Evolutionary conservation across 2,329 filamentous ascomycete genomes (phyloP), one percentile per base, ranked within the genome.

Genomic region (Sarocladiaceae sp.): DNA sequence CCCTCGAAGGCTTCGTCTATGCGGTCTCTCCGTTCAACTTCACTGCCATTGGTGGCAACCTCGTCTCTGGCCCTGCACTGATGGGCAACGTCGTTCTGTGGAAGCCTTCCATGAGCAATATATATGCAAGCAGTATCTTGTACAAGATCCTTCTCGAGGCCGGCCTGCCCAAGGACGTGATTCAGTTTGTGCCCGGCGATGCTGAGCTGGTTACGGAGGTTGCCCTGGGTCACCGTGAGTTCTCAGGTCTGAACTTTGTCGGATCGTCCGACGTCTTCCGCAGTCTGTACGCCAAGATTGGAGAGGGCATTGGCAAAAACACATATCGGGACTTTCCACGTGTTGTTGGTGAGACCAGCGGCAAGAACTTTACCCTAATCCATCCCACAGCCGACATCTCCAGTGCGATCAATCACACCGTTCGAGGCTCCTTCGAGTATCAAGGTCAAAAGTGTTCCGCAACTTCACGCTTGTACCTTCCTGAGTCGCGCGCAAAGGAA

Each of bases 1-100:
- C 93, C n/a, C 82, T 97, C 3, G 92, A 97, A 70, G 92, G 92
- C n/a, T 97, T 97, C 69, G 90, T 97, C 56, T 97, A 97, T 67
- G 93, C 92, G 31, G 84, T 97, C 61, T 90, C 86, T 54, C 92
- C 92, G 37, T 97, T 97, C 80, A 97, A 97, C 77, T 97, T 97
- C 73, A 97, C 92, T 22, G 92, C 92, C 57, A 96, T 97, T 61
- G 91, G 85, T 11, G 93, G 87, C 52, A 97, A 96, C 72, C 77
- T 97, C 37, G 83, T 88, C 15, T 87, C 83, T 44, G 86, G 89
- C 1, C 91, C 93, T 13, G 91, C 91, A 1, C 74, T 97, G 52
- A 85, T 97, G 77, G 92, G 92, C 54, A 97, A 97, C 69, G 93
- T 97, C 2, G 90, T 96, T 4, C 74, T 97, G 44, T 97, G 92